phyloP scores from a whole-genome alignment of 371 early-diverging fungal genomes.

The Basidiobolus meristosporus region DNA sequence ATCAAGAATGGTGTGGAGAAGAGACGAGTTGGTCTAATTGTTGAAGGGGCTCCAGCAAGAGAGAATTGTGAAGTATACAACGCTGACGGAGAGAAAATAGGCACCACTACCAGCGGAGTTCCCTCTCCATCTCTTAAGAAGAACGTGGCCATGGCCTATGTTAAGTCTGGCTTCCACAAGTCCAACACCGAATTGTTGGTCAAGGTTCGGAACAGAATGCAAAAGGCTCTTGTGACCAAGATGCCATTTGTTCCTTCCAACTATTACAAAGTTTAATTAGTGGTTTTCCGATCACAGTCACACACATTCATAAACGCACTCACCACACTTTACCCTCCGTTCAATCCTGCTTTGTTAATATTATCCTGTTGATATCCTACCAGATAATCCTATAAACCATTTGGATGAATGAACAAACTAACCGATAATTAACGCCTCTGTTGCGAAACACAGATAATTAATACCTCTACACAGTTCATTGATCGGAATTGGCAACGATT shows the following conservation, averaged over 20 bases:
- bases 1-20: conserved; percentile 61
- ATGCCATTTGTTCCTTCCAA: conserved; percentile 87
- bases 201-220: conserved; percentile 67
- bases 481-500: no score
- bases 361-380: no score
- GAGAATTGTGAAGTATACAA: conserved; percentile 8
- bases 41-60: conserved; percentile 92
- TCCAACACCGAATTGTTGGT: conserved; percentile 71
- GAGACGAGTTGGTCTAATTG: conserved; percentile 76
- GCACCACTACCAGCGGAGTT: conserved; percentile 80
- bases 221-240: conserved; percentile 69
- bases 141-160: conserved; percentile 96
- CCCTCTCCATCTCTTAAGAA: conserved; percentile 85
- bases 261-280: conserved; percentile 37
- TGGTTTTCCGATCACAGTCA: no score
- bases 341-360: no score
- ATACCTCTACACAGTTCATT: no score
- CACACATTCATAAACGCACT: no score
- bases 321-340: no score
- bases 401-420: no score
- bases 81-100: conserved; percentile 33
- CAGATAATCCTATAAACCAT: no score
- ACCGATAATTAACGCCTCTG: no score
- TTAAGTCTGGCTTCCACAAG: conserved; percentile 73
- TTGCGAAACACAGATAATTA: no score